Conservation (phyloP, 768 basidiomycete genomes). For the Rhizopogon sp. region DNA sequence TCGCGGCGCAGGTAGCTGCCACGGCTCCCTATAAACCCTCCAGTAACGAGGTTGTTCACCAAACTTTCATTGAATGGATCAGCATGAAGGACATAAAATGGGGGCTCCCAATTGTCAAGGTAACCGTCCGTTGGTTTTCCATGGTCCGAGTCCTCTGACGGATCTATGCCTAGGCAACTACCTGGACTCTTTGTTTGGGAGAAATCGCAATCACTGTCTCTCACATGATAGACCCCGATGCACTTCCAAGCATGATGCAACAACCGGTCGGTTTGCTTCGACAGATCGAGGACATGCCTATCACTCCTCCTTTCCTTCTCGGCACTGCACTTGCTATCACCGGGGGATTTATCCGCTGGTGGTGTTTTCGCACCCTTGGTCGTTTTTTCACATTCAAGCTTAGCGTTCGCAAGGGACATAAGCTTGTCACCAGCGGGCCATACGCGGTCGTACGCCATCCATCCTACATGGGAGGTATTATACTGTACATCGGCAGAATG, state of each 20-base stretch:
- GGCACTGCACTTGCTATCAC: conserved; percentile 29
- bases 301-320: conserved; percentile 17
- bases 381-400: conserved; percentile 48
- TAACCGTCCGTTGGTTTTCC: background rate
- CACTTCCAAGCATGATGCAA: too few species aligned
- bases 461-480: conserved; percentile 8
- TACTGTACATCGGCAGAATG: conserved; percentile 11
- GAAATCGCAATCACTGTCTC: conserved; percentile 33
- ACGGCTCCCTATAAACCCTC: conserved; percentile 44
- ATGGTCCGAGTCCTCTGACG: background rate
- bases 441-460: conserved; percentile 17
- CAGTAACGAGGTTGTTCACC: conserved; percentile 20
- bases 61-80: background rate
- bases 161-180: conserved; percentile 24
- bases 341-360: conserved; percentile 35
- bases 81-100: too few species aligned
- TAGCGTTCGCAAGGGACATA: conserved; percentile 34
- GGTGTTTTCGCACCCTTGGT: conserved; percentile 44
- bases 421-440: conserved; percentile 13
- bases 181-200: conserved; percentile 32
- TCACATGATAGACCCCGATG: too few species aligned
- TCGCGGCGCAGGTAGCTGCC: conserved; percentile 33
- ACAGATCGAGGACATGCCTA: too few species aligned
- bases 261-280: too few species aligned
- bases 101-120: too few species aligned